phyloP scores from a whole-genome alignment of 176 grass and related monocot genomes.

The Rhynchospora breviuscula region DNA sequence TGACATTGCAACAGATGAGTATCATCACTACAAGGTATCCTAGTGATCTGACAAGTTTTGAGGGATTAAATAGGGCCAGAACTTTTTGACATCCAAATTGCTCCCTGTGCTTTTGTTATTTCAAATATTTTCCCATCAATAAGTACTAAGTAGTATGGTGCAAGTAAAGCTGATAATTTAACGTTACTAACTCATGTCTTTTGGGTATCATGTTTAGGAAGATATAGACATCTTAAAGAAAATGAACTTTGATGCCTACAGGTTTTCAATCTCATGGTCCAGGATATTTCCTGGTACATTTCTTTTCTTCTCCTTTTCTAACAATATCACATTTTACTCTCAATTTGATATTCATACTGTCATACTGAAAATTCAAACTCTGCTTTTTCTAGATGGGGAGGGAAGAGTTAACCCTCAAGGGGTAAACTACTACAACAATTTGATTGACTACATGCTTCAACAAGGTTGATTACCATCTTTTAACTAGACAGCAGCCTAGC shows the following conservation, averaged over 20 bases:
- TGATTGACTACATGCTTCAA: conserved; percentile 64
- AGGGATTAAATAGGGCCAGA: background rate
- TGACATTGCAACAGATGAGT: conserved; percentile 53
- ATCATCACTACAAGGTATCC: conserved; percentile 70
- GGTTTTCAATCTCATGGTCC: conserved; percentile 77
- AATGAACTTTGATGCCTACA: conserved; percentile 56
- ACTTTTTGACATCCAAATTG: background rate
- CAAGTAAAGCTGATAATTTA: background rate
- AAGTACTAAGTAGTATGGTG: background rate
- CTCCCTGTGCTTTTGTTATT: background rate
- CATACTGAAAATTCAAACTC: background rate
- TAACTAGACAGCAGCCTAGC: background rate
- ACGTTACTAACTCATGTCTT: background rate
- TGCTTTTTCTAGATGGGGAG: conserved; percentile 31
- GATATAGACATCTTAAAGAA: conserved; percentile 16
- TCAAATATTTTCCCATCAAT: background rate
- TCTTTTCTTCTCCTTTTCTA: background rate
- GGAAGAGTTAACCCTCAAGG: conserved; percentile 48
- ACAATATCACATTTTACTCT: background rate
- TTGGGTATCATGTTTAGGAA: background rate
- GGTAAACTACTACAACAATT: conserved; percentile 57
- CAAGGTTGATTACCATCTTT: conserved; percentile 42
- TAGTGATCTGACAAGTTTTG: background rate
- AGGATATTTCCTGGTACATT: conserved; percentile 42
- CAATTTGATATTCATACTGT: background rate